A percentile compares a stretch with the other conserved stretches of the same genome.
Evolutionary conservation across 495 filamentous ascomycete species (phyloP).

Genomic region (Penicillium riverlandense): DNA sequence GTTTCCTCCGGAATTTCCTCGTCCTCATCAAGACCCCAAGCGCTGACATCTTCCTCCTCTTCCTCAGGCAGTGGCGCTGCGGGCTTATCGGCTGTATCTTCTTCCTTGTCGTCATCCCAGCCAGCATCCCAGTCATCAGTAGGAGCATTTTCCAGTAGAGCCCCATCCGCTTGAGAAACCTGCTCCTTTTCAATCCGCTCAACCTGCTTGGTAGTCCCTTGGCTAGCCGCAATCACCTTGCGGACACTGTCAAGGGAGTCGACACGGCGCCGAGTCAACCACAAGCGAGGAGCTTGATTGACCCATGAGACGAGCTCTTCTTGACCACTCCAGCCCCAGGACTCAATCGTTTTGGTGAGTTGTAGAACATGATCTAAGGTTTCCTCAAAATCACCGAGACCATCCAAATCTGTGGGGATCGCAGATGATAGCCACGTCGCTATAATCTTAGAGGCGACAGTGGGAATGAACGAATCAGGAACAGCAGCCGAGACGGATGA

Average conservation of each 20-base stretch:
- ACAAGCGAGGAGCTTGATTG: conserved; percentile 66
- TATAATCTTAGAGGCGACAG: conserved; percentile 58
- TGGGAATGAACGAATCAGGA: conserved; percentile 59
- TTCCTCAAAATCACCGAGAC: conserved; percentile 61
- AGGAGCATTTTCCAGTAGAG: conserved; percentile 47
- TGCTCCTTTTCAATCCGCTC: conserved; percentile 81
- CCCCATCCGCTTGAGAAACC: conserved; percentile 60
- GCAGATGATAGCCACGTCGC: conserved; percentile 65
- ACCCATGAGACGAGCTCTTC: conserved; percentile 73
- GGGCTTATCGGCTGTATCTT: conserved; percentile 19
- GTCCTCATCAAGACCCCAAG: conserved; percentile 55
- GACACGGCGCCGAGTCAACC: conserved; percentile 80
- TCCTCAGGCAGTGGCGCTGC: conserved; percentile 17
- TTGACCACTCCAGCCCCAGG: conserved; percentile 59
- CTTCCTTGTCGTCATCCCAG: conserved; percentile 61
- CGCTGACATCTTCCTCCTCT: conserved; percentile 58
- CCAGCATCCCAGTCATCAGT: conserved; percentile 67
- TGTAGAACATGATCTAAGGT: conserved; percentile 50
- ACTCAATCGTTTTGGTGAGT: conserved; percentile 57
- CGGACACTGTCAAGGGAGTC: conserved; percentile 67
- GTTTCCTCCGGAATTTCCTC: conserved; percentile 18
- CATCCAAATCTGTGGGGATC: conserved; percentile 64
- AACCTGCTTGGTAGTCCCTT: conserved; percentile 56
- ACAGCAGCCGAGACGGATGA: conserved; percentile 51
- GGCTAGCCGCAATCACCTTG: conserved; percentile 54